A percentile compares a stretch with the other conserved stretches of the same genome.
Conservation (phyloP, 768 basidiomycete genomes). For the Tricholomella constricta region DNA sequence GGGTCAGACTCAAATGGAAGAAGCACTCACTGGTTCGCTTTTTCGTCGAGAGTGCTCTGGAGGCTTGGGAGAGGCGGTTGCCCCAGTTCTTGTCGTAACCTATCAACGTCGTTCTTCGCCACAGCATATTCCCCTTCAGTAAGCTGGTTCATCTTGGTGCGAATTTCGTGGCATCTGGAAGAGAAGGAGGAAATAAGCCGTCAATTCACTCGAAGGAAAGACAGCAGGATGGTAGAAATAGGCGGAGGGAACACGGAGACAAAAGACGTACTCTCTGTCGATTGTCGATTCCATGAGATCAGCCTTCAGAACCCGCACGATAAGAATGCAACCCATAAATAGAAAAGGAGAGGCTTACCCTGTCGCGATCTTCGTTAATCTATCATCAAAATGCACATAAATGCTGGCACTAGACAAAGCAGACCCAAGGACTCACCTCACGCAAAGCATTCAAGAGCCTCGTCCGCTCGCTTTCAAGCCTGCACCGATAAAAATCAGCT, state of each 20-base stretch:
- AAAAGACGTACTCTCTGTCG: conserved; percentile 61
- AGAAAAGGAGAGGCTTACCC: conserved; percentile 34
- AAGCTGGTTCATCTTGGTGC: conserved; percentile 62
- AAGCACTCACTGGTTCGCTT: conserved; percentile 47
- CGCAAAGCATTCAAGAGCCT: conserved; percentile 66
- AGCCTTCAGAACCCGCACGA: conserved; percentile 41
- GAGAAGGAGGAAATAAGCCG: conserved; percentile 4
- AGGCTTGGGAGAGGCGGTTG: conserved; percentile 72
- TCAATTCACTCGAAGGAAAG: neutral
- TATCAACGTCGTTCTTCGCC: conserved; percentile 78
- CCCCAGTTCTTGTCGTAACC: conserved; percentile 73
- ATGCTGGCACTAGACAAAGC: conserved; percentile 1
- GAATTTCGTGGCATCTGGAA: conserved; percentile 64
- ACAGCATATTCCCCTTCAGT: conserved; percentile 76
- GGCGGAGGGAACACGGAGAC: conserved; percentile 1
- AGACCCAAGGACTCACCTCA: conserved; percentile 48
- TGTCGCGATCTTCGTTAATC: conserved; percentile 84
- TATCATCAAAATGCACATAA: conserved; percentile 25
- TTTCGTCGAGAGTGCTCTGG: conserved; percentile 76
- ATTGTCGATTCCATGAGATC: conserved; percentile 71
- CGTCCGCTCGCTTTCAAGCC: conserved; percentile 77
- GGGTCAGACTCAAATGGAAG: neutral
- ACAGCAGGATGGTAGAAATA: neutral
- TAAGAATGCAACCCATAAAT: conserved; percentile 1
- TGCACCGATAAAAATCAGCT: conserved; percentile 25